Percentiles rank a stretch among this genome's conserved stretches.
These are phyloP conservation scores for Dianthus caryophyllus DNA, from an alignment of 148 eudicot genomes.

Conservation along the genomic window DNA sequence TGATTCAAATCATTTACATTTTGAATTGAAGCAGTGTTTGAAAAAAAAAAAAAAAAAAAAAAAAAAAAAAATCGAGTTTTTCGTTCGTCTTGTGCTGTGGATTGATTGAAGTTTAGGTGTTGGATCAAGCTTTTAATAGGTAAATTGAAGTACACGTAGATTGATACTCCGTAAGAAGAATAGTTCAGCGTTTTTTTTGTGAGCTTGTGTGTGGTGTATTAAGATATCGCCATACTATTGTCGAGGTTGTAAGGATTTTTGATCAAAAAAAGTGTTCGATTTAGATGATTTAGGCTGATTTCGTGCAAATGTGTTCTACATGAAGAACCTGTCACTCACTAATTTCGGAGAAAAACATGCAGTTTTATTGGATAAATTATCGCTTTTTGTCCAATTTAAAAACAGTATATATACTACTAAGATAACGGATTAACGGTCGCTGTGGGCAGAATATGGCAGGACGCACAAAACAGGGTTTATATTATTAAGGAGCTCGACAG, in stretches of 20 bases:
- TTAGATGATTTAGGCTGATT: not conserved
- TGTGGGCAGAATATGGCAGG: conserved; percentile 72
- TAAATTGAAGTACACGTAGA: not conserved
- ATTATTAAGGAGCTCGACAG: conserved; percentile 72
- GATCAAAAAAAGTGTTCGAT: not conserved
- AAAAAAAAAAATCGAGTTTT: not conserved
- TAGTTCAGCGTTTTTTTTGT: not conserved
- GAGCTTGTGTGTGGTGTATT: not conserved
- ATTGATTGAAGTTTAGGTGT: not conserved
- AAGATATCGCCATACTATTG: too few relatives aligned
- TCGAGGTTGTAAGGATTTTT: too few relatives aligned
- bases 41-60: not conserved
- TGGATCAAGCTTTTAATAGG: not conserved
- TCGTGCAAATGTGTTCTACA: not conserved
- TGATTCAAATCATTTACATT: not conserved
- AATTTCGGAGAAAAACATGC: not conserved
- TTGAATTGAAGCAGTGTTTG: not conserved
- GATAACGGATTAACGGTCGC: conserved; percentile 9
- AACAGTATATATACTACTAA: too few relatives aligned
- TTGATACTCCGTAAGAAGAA: not conserved
- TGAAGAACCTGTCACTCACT: not conserved
- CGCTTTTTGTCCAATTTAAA: not conserved
- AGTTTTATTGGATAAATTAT: not conserved
- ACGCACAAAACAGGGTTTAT: conserved; percentile 69
- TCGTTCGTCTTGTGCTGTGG: not conserved